phyloP scores from a whole-genome alignment of 2,329 filamentous ascomycete species.

The Penicillium hordei region DNA sequence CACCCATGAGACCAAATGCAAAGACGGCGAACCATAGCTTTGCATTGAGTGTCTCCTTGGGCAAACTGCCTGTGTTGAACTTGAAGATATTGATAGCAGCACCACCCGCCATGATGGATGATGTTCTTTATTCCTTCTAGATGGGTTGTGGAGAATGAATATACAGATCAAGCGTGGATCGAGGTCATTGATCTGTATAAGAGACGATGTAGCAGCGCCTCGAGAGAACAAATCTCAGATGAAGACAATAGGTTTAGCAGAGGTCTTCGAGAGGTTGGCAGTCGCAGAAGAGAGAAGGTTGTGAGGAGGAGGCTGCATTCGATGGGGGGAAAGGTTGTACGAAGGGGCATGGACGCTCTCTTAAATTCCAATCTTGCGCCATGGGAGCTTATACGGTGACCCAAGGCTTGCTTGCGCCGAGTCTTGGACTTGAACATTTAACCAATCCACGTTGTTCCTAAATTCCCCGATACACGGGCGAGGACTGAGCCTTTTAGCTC shows the following conservation, averaged over 20 bases:
- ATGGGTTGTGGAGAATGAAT: background rate
- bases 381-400: background rate
- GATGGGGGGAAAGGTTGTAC: too few relatives aligned
- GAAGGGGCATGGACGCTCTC: background rate
- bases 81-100: constrained; percentile 34
- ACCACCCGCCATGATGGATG: constrained; percentile 38
- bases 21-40: constrained; percentile 70
- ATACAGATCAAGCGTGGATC: constrained; percentile 10
- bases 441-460: background rate
- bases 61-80: constrained; percentile 61
- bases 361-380: background rate
- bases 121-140: background rate
- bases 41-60: constrained; percentile 69
- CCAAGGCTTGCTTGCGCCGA: background rate
- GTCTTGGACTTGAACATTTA: background rate
- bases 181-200: background rate
- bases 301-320: background rate
- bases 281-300: background rate
- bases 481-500: too few relatives aligned
- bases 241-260: background rate
- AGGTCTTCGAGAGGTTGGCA: background rate
- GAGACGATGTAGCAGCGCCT: background rate
- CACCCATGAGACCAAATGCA: constrained; percentile 68
- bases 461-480: background rate
- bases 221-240: background rate